Percentiles rank a stretch among this genome's conserved stretches.
Conservation (phyloP, 176 grass and related monocot species). For the Oryza meridionalis region DNA sequence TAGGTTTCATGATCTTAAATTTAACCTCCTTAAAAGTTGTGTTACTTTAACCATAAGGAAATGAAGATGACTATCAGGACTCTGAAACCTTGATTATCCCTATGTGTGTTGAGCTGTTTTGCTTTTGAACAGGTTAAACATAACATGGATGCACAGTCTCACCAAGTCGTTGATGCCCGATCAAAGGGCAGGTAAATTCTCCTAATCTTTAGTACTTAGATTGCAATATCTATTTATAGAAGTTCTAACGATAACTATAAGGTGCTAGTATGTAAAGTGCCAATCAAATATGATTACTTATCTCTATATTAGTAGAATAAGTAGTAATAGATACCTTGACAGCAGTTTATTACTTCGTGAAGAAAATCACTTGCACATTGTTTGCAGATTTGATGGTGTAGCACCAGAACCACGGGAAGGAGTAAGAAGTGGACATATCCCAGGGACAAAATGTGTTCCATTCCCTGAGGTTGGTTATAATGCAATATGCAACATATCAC, state of each 20-base stretch:
- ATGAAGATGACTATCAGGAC: neutral
- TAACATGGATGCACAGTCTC: slow-evolving; percentile 57
- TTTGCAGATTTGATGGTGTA: slow-evolving; percentile 85
- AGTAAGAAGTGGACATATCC: slow-evolving; percentile 89
- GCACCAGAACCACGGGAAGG: slow-evolving; percentile 86
- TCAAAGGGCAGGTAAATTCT: slow-evolving; percentile 68
- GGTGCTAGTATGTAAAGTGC: neutral
- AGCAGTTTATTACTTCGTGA: slow-evolving; percentile 6
- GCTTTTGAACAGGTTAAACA: slow-evolving; percentile 62
- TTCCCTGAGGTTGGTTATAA: slow-evolving; percentile 64
- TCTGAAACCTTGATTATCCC: slow-evolving; percentile 6
- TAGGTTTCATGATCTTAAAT: slow-evolving; percentile 1
- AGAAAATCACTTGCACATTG: neutral
- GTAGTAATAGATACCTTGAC: neutral
- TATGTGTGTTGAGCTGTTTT: slow-evolving; percentile 12
- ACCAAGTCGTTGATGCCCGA: slow-evolving; percentile 81
- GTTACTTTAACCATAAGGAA: neutral
- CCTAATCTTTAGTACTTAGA: neutral
- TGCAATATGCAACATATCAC: slow-evolving; percentile 20
- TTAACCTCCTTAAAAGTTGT: neutral
- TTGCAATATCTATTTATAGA: neutral
- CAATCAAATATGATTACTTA: slow-evolving; percentile 6
- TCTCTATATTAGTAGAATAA: neutral
- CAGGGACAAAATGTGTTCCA: slow-evolving; percentile 77
- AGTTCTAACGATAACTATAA: slow-evolving; percentile 10